Evolutionary conservation across 371 early-diverging fungal species (phyloP), one percentile per base, ranked within the genome.

Genomic region (Funneliformis caledonium): DNA sequence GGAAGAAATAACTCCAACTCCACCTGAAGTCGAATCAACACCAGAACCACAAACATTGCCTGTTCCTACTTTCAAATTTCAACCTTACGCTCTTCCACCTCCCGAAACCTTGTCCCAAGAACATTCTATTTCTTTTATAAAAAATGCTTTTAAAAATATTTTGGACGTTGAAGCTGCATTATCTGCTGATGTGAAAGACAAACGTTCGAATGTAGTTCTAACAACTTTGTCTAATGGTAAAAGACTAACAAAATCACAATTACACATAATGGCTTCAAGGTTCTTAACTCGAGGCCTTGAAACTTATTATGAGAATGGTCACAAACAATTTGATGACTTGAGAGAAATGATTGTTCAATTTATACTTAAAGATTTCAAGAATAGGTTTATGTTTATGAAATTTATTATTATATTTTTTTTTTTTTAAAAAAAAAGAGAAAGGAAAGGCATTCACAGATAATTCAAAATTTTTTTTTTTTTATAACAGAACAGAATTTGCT

Each of bases 241-340:
- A 60, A 52, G 80, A 42, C 22, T 80, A 11, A 22, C 80, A 10
- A 80, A 72, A 45, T 45, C 43, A 0, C 80, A 80, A 72, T 60
- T 69, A 50, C 69, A 67, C n/a, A 59, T 80, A 43, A 72, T 80
- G 52, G 56, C 65, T 22, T 70, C 72, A 47, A 70, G 80, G 33
- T 67, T 80, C 11, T 61, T 80, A 12, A 80, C 80, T 8, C 52
- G 80, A 72, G 80, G 80, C 37, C 80, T 80, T 48, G 78, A 65
- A 31, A 9, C 26, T 33, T 33, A 22, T 61, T 37, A 8, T 64
- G 50, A 65, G 11, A 14, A 60, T 4, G 12, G 14, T 47, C 45
- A 45, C 16, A 56, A 65, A 37, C 47, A 62, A 31, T 26, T 26
- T 77, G 61, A 80, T 80, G 80, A 80, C 8, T 80, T 80, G 52